phyloP scores from a whole-genome alignment of 2,329 filamentous ascomycete genomes.

The Aspergillus udagawae region DNA sequence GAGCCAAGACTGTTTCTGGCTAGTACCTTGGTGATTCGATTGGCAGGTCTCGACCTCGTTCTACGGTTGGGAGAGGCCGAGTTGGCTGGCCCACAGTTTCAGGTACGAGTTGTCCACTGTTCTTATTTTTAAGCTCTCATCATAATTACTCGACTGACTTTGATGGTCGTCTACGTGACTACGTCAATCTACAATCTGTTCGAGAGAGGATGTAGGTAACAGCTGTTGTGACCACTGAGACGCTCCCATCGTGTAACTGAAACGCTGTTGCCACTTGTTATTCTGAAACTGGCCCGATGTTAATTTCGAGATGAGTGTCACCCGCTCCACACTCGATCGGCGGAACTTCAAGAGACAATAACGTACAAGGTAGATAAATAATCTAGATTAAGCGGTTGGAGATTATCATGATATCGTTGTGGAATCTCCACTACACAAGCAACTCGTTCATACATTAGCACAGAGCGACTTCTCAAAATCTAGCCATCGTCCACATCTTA shows the following conservation, averaged over 20 bases:
- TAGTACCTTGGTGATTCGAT: background rate
- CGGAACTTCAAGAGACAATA: background rate
- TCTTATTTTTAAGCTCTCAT: background rate
- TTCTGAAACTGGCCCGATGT: conserved; percentile 9
- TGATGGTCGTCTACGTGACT: background rate
- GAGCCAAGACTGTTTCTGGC: background rate
- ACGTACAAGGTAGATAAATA: background rate
- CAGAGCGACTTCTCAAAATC: conserved; percentile 56
- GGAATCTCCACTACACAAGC: background rate
- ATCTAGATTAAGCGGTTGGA: background rate
- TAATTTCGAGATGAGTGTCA: background rate
- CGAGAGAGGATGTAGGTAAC: background rate
- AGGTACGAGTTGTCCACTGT: background rate
- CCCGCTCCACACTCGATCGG: background rate
- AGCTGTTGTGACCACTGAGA: background rate
- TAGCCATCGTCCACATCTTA: conserved; percentile 70
- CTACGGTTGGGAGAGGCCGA: background rate
- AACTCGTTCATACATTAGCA: conserved; percentile 15
- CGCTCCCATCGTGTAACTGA: background rate
- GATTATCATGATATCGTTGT: background rate
- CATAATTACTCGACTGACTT: background rate
- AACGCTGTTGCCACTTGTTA: conserved; percentile 5
- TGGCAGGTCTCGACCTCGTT: conserved; percentile 3
- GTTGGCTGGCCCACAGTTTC: background rate
- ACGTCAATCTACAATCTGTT: background rate